Evolutionary conservation across 331 rosid genomes (phyloP).

Genomic region (Phaseolus coccineus): DNA sequence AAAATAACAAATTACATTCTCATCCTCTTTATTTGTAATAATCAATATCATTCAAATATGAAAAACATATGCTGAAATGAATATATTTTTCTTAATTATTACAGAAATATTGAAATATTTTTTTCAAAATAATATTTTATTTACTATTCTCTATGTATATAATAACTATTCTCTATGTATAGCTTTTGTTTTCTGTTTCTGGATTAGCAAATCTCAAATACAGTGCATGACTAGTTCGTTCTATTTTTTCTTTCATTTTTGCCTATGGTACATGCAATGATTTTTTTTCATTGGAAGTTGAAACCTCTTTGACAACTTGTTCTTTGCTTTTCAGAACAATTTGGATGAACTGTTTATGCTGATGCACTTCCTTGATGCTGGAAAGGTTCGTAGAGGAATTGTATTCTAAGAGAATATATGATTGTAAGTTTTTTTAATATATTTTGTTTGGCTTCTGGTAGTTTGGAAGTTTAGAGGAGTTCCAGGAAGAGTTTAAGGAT

Average conservation of each 20-base stretch:
- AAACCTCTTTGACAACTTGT: constrained; percentile 42
- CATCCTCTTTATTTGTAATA: no score
- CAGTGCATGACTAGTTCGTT: constrained; percentile 11
- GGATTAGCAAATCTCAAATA: constrained; percentile 4
- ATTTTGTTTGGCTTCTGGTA: constrained; percentile 46
- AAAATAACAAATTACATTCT: no score
- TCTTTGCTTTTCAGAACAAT: constrained; percentile 78
- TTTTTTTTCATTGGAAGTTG: constrained; percentile 24
- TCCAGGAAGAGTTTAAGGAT: constrained; percentile 96
- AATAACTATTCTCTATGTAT: not conserved
- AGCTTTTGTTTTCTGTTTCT: constrained; percentile 22
- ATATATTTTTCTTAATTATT: no score
- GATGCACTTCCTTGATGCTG: constrained; percentile 98
- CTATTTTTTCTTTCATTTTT: constrained; percentile 16
- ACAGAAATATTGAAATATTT: no score
- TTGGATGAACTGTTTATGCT: constrained; percentile 98
- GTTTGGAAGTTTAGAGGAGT: constrained; percentile 97
- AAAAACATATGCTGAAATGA: no score
- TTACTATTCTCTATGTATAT: no score
- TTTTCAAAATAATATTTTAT: no score
- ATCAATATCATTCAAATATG: no score
- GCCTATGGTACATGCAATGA: not conserved
- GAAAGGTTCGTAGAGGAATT: constrained; percentile 73
- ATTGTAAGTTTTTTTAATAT: constrained; percentile 28
- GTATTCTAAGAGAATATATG: constrained; percentile 4